Evolutionary conservation across 2,329 filamentous ascomycete genomes (phyloP), one percentile per base, ranked within the genome.

Genomic region (Paramyrothecium roridum): DNA sequence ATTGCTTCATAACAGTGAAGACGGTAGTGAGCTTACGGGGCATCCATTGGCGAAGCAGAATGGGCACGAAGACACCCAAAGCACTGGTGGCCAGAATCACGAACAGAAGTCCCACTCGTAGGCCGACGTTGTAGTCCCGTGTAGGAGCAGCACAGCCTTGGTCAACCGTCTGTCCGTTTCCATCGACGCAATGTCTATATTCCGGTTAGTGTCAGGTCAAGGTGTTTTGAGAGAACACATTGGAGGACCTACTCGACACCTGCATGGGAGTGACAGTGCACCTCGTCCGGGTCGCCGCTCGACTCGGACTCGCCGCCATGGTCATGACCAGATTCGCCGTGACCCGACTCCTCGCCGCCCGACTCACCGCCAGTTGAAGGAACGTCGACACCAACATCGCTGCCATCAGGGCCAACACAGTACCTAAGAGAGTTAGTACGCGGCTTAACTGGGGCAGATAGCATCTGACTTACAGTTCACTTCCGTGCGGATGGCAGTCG

Each of bases 51-150:
- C 80, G 77, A 21, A 89, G 73, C 20, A 90, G 63, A 48, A 92
- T 86, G 0, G 89, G 89, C 0, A 76, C 74, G 64, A 88, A 89
- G 17, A 90, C 87, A 74, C 86, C 88, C 22, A 91, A 77, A 0
- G 80, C 78, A 61, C 88, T 89, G 2, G 88, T 89, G 1, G 76
- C 80, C 1, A 92, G 76, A 48, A 92, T 84, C 34, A 85, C 88
- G 64, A 92, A 92, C 20, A 92, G 72, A 0, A 90, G 80, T 1
- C 89, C 89, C 52, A 91, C 78, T 10, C 89, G 82, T 3, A 92
- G 76, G 1, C 78, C 77, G 20, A 91, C 76, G 62, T 92, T 83
- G 73, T 91, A 92, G 52, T 88, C 73, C 52, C 78, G 71, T 33
- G 72, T 64, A 7, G 70, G 65, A 40, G 70, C 73, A 2, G 76